Evolutionary conservation across 2,329 filamentous ascomycete genomes (phyloP).

Genomic region (Acephala macrosclerotiorum): DNA sequence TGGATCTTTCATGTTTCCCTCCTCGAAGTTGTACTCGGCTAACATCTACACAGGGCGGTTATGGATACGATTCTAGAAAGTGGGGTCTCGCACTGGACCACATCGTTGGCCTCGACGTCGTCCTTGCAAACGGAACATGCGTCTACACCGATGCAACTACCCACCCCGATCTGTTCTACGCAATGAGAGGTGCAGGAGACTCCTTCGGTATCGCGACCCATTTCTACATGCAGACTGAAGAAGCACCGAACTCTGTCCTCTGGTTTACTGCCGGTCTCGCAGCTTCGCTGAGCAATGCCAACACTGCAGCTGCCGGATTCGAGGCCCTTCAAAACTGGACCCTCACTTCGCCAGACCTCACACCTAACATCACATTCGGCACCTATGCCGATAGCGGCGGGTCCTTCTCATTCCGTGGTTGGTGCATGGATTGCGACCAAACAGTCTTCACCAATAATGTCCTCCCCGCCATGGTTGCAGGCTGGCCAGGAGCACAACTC

Average conservation of each 20-base stretch:
- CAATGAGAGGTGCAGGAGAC: slow-evolving; percentile 45
- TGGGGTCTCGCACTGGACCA: slow-evolving; percentile 61
- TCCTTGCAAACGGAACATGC: slow-evolving; percentile 47
- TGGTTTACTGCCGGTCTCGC: slow-evolving; percentile 35
- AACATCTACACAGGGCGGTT: slow-evolving; percentile 47
- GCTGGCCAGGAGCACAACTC: slow-evolving; percentile 41
- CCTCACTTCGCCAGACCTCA: slow-evolving; percentile 49
- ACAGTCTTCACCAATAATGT: slow-evolving; percentile 48
- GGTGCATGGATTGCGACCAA: slow-evolving; percentile 48
- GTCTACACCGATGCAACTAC: slow-evolving; percentile 36
- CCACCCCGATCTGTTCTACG: slow-evolving; percentile 44
- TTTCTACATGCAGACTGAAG: slow-evolving; percentile 45
- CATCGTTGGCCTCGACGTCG: slow-evolving; percentile 55
- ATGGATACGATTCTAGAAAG: slow-evolving; percentile 51
- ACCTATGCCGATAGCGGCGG: slow-evolving; percentile 49
- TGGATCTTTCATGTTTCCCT: background rate
- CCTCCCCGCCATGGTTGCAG: slow-evolving; percentile 48
- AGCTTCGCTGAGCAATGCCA: slow-evolving; percentile 27
- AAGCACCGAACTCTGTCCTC: slow-evolving; percentile 42
- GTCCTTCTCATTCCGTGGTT: slow-evolving; percentile 47
- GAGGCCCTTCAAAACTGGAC: slow-evolving; percentile 50
- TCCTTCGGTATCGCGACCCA: slow-evolving; percentile 46
- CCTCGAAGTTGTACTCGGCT: background rate
- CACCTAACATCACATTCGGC: slow-evolving; percentile 50
- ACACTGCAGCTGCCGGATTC: slow-evolving; percentile 42